A percentile compares a stretch with the other conserved stretches of the same genome.
Conservation (phyloP, 768 basidiomycete genomes). For the Suillus plorans region DNA sequence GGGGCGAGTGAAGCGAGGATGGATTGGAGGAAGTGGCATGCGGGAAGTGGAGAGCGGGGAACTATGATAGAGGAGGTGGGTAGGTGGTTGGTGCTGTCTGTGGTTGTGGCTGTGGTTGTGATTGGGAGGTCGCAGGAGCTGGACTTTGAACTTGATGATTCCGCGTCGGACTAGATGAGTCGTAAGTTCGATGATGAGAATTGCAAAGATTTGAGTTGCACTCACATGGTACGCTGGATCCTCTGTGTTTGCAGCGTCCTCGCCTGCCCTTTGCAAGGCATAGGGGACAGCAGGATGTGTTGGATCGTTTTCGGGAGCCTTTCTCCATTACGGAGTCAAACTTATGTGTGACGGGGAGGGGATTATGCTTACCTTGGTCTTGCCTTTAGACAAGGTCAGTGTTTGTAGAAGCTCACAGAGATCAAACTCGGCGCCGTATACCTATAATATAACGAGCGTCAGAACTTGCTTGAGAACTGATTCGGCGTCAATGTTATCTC, state of each 20-base stretch:
- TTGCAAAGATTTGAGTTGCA: background rate
- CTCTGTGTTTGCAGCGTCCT: constrained; percentile 44
- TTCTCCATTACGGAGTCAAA: constrained; percentile 26
- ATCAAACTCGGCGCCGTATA: constrained; percentile 39
- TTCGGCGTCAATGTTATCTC: constrained; percentile 8
- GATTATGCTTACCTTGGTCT: constrained; percentile 29
- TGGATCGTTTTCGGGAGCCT: constrained; percentile 26
- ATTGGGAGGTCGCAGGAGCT: constrained; percentile 31
- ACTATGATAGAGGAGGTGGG: constrained; percentile 18
- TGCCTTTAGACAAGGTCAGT: constrained; percentile 44
- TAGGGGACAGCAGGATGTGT: constrained; percentile 20
- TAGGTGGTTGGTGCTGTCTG: constrained; percentile 12
- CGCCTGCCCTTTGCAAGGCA: constrained; percentile 36
- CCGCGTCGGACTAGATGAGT: constrained; percentile 43
- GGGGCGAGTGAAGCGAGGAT: constrained; percentile 56
- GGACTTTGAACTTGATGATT: constrained; percentile 44
- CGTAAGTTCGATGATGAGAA: background rate
- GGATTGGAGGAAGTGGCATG: constrained; percentile 63
- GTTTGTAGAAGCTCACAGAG: constrained; percentile 53
- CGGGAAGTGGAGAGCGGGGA: constrained; percentile 31
- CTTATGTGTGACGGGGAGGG: background rate
- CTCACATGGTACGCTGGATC: constrained; percentile 45
- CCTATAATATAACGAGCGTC: constrained; percentile 12
- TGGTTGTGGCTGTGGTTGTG: constrained; percentile 9
- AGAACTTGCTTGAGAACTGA: constrained; percentile 6